phyloP scores from a whole-genome alignment of 2,329 filamentous ascomycete species.

The Teratosphaeria gauchensis region DNA sequence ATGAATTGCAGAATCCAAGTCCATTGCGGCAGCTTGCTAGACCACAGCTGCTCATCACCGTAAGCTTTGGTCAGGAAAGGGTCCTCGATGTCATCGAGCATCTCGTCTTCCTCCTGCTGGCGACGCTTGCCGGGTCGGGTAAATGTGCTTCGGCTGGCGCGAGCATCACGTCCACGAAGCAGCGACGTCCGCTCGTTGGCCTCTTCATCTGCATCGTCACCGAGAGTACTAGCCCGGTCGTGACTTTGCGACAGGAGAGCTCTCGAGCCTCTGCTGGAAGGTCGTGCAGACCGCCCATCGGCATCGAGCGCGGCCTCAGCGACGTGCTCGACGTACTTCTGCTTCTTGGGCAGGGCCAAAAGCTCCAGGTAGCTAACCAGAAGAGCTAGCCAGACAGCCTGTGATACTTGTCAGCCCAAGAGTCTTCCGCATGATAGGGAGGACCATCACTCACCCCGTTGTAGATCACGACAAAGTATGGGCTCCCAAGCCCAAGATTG shows the following conservation, averaged over 20 bases:
- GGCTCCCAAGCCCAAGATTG: slow-evolving; percentile 59
- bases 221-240: slow-evolving; percentile 5
- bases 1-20: slow-evolving; percentile 84
- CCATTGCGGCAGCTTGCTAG: slow-evolving; percentile 65
- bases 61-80: slow-evolving; percentile 37
- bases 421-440: background rate
- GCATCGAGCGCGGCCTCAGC: slow-evolving; percentile 9
- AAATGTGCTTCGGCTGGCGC: slow-evolving; percentile 39
- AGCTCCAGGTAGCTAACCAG: slow-evolving; percentile 71
- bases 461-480: slow-evolving; percentile 75
- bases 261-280: slow-evolving; percentile 19
- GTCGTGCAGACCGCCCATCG: slow-evolving; percentile 13
- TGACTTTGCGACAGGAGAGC: slow-evolving; percentile 12
- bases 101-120: slow-evolving; percentile 28
- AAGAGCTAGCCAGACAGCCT: slow-evolving; percentile 56
- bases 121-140: slow-evolving; percentile 39
- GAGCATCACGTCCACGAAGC: slow-evolving; percentile 37
- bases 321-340: slow-evolving; percentile 54
- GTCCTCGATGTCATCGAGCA: slow-evolving; percentile 19
- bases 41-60: slow-evolving; percentile 77
- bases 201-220: slow-evolving; percentile 30
- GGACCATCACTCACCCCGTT: slow-evolving; percentile 40
- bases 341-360: slow-evolving; percentile 61
- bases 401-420: background rate
- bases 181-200: slow-evolving; percentile 49